phyloP scores from a whole-genome alignment of 495 filamentous ascomycete genomes.

The Aspergillus panamensis region DNA sequence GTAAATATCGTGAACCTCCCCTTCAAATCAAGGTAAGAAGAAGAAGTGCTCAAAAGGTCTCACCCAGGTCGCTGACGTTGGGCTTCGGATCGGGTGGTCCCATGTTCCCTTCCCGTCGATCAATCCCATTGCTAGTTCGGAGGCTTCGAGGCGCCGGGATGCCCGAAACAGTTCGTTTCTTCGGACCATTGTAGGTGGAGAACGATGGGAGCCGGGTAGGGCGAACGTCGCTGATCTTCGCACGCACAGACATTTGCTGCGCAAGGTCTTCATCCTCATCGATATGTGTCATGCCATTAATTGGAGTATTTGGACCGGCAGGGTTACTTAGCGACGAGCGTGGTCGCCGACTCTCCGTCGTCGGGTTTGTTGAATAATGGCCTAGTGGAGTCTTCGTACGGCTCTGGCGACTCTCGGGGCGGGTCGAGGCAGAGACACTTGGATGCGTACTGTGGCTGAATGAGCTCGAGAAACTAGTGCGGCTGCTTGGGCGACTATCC shows the following conservation, averaged over 20 bases:
- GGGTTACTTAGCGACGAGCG: conserved; percentile 49
- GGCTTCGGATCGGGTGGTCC: conserved; percentile 48
- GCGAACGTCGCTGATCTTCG: conserved; percentile 25
- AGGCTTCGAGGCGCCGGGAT: conserved; percentile 51
- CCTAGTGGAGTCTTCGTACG: conserved; percentile 62
- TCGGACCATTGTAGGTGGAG: conserved; percentile 33
- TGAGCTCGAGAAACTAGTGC: conserved; percentile 44
- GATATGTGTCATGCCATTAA: conserved; percentile 42
- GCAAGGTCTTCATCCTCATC: conserved; percentile 42
- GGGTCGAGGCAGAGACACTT: conserved; percentile 27
- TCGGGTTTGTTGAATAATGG: conserved; percentile 47
- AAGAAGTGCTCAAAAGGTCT: conserved; percentile 53
- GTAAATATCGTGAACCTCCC: conserved; percentile 21
- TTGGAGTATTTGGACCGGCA: conserved; percentile 28
- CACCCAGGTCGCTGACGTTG: conserved; percentile 59
- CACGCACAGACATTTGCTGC: conserved; percentile 36
- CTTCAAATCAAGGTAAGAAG: conserved; percentile 1
- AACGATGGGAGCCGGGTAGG: conserved; percentile 38
- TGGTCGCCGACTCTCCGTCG: conserved; percentile 44
- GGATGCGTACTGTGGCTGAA: conserved; percentile 43
- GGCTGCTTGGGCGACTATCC: conserved; percentile 47
- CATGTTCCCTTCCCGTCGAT: conserved; percentile 50
- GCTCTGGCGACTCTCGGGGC: conserved; percentile 69
- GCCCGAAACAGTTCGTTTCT: conserved; percentile 49
- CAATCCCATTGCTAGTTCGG: conserved; percentile 46